Evolutionary conservation across 306 rosid species (phyloP).

Genomic region (Cajanus cajan): DNA sequence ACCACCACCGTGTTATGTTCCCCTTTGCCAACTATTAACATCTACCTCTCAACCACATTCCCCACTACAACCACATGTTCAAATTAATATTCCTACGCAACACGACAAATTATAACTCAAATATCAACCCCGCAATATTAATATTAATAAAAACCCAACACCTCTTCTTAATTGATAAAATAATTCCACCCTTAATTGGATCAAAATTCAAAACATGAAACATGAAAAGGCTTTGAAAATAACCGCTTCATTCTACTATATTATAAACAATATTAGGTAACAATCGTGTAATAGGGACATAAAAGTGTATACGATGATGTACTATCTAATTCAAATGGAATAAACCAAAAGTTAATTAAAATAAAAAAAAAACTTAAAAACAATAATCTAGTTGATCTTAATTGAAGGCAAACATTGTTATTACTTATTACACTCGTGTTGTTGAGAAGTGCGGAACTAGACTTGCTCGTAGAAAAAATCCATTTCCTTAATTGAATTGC

Average conservation of each 20-base stretch:
- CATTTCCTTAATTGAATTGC: not conserved
- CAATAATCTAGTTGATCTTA: not conserved
- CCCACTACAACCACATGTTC: constrained; percentile 46
- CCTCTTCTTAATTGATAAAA: no score
- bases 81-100: constrained; percentile 30
- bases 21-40: constrained; percentile 30
- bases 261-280: not conserved
- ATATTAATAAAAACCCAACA: constrained; percentile 15
- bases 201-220: not conserved
- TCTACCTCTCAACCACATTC: constrained; percentile 28
- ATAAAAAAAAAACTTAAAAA: no score
- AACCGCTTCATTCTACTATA: not conserved
- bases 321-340: no score
- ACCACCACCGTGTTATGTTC: constrained; percentile 19
- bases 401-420: not conserved
- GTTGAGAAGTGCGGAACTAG: not conserved
- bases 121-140: not conserved
- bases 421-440: not conserved
- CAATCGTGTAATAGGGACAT: not conserved
- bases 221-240: no score
- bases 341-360: not conserved
- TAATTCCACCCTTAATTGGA: no score
- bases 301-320: not conserved
- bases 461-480: not conserved
- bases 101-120: not conserved